These are phyloP conservation scores for Asterionellopsis glacialis DNA, from an alignment of 108 stramenopile genomes.

Conservation along the genomic window DNA sequence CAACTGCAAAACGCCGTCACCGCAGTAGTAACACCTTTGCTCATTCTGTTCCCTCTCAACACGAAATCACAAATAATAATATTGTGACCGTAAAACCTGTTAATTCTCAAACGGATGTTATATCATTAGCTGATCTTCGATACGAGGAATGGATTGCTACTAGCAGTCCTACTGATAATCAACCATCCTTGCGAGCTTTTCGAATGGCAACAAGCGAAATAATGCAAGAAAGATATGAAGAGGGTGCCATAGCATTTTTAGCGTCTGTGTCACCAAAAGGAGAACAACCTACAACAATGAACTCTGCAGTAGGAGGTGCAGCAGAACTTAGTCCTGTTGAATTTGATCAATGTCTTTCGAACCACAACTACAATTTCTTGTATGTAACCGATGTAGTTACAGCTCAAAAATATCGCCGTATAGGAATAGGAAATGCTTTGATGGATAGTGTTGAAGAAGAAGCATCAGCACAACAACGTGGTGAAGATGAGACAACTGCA, in stretches of 20 bases:
- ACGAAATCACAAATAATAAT: too few species aligned
- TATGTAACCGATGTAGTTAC: constrained; percentile 68
- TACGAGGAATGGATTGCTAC: constrained; percentile 43
- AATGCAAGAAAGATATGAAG: constrained; percentile 23
- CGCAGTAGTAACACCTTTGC: too few species aligned
- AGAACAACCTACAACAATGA: too few species aligned
- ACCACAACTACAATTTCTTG: constrained; percentile 6
- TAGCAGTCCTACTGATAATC: background rate
- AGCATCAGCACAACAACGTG: constrained; percentile 18
- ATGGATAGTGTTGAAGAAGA: constrained; percentile 39
- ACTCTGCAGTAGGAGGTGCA: constrained; percentile 44
- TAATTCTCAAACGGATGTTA: constrained; percentile 23
- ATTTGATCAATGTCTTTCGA: constrained; percentile 15
- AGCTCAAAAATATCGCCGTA: constrained; percentile 29
- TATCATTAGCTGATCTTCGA: constrained; percentile 47
- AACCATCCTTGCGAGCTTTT: constrained; percentile 26
- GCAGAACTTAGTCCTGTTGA: constrained; percentile 65
- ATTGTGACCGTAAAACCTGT: constrained; percentile 4
- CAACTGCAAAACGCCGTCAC: too few species aligned
- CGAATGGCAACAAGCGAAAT: constrained; percentile 53
- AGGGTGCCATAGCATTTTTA: constrained; percentile 39
- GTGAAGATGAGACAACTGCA: background rate
- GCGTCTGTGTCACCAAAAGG: constrained; percentile 10
- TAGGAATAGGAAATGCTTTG: constrained; percentile 44
- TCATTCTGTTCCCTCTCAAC: too few species aligned